Evolutionary conservation across 2,329 filamentous ascomycete genomes (phyloP), one percentile per base, ranked within the genome.

Genomic region (Stachybotrys chlorohalonatus): DNA sequence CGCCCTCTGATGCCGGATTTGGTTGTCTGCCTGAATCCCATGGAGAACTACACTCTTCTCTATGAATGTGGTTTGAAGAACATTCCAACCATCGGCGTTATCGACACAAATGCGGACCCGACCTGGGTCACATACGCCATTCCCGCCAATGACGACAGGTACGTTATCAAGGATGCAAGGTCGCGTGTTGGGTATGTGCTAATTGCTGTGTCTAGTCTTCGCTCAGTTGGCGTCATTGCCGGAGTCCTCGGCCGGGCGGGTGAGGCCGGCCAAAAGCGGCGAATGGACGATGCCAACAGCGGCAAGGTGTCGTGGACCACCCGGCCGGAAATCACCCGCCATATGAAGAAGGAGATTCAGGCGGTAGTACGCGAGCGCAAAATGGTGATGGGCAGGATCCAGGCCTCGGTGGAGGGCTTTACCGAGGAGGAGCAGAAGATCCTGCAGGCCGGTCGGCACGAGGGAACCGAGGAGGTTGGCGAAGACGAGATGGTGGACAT

Each of bases 91-190:
- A 94, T 99, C 64, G 94, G 93, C 50, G 80, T 99, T 55, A 87
- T 97, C 61, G 94, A 99, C 71, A 97, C 94, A 1, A 89, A 99
- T 70, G 86, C 85, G 2, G 89, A 97, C 71, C 90, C 94, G 1
- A 90, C 90, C 0, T 93, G 89, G 83, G 91, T 97, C 52, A 97
- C 94, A 5, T 99, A 99, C 68, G 89, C 89, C 13, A 96, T 99
- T 62, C 94, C 94, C 2, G 90, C 90, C 52, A 99, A 99, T 70
- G 94, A 99, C 67, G 94, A 99, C 78, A 91, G 86, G 87, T 90
- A 70, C 66, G 78, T 68, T 49, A 45, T 8, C 15, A 16, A 45
- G 3, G 31, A 39, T 5, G 15, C 9, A 11, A 47, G 24, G 24
- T 24, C 4, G 24, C 24, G 4, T 24, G 4, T 24, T 24, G 24